A percentile compares a stretch with the other conserved stretches of the same genome.
Conservation (phyloP, 2,329 filamentous ascomycete species). For the Trichoderma breve region DNA sequence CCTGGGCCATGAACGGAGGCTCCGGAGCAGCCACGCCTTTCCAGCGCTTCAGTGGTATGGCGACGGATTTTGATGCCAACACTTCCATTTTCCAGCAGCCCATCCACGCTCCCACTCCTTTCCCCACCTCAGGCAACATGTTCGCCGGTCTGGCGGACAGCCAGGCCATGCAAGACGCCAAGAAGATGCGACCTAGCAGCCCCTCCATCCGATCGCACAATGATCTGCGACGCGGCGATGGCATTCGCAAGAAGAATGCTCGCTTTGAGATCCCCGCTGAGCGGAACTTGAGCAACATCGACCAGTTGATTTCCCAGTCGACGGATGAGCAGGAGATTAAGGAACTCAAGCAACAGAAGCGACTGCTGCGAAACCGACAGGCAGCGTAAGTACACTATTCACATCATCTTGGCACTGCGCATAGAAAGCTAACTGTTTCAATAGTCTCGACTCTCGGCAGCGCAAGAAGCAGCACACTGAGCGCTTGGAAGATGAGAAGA, state of each 20-base stretch:
- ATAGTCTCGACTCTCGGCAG: constrained; percentile 88
- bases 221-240: constrained; percentile 73
- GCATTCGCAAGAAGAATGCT: constrained; percentile 98
- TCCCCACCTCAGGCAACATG: constrained; percentile 53
- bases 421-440: constrained; percentile 21
- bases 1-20: constrained; percentile 63
- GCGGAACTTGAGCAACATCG: constrained; percentile 90
- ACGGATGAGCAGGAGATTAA: constrained; percentile 92
- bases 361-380: constrained; percentile 89
- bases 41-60: constrained; percentile 59
- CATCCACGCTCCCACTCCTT: constrained; percentile 54
- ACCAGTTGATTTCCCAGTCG: constrained; percentile 83
- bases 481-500: constrained; percentile 94
- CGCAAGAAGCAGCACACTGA: constrained; percentile 98
- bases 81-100: constrained; percentile 53
- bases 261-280: constrained; percentile 96
- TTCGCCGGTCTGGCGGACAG: constrained; percentile 52
- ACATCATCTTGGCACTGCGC: neutral
- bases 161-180: constrained; percentile 53
- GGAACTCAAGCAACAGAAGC: constrained; percentile 97
- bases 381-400: constrained; percentile 70
- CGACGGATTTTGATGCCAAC: constrained; percentile 55
- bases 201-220: constrained; percentile 72
- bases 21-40: constrained; percentile 75
- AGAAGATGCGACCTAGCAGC: constrained; percentile 65